Evolutionary conservation across 2,329 filamentous ascomycete genomes (phyloP).

Genomic region (Pseudogymnoascus sp.): DNA sequence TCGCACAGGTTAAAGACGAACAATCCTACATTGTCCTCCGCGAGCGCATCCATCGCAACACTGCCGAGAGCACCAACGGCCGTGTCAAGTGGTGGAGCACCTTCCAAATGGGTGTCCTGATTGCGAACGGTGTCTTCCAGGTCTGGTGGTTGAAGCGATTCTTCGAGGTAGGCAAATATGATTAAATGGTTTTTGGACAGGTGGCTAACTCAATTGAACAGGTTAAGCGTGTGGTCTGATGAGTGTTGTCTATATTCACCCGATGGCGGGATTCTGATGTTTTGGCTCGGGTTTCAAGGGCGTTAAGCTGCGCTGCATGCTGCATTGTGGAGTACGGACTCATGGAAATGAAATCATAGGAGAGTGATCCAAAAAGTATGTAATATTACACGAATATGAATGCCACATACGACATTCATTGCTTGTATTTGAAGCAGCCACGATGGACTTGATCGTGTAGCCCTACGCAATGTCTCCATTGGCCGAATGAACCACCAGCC

Average conservation of each 20-base stretch:
- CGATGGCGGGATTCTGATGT: conserved; percentile 1
- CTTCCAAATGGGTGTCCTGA: conserved; percentile 82
- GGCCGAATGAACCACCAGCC: not conserved
- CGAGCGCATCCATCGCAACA: conserved; percentile 95
- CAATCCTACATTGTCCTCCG: conserved; percentile 94
- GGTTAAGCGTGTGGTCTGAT: conserved; percentile 8
- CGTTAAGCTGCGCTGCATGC: conserved; percentile 8
- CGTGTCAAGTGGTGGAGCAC: conserved; percentile 99
- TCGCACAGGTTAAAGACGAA: conserved; percentile 93
- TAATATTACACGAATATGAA: conserved; percentile 10
- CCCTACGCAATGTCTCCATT: not conserved
- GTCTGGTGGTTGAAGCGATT: conserved; percentile 99
- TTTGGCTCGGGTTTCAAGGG: conserved; percentile 3
- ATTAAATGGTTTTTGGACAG: not conserved
- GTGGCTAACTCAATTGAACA: not conserved
- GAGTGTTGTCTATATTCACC: conserved; percentile 2
- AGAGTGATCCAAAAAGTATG: not conserved
- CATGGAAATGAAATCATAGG: conserved; percentile 8
- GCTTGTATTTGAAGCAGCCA: not conserved
- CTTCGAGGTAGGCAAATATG: conserved; percentile 60
- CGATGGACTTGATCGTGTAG: not conserved
- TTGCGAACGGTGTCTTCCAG: conserved; percentile 92
- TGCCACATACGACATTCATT: not conserved
- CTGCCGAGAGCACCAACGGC: conserved; percentile 94
- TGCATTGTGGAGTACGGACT: conserved; percentile 9